Evolutionary conservation across 805 yeast genomes (phyloP), one percentile per base, ranked within the genome.

Genomic region (Saturnispora dispora): DNA sequence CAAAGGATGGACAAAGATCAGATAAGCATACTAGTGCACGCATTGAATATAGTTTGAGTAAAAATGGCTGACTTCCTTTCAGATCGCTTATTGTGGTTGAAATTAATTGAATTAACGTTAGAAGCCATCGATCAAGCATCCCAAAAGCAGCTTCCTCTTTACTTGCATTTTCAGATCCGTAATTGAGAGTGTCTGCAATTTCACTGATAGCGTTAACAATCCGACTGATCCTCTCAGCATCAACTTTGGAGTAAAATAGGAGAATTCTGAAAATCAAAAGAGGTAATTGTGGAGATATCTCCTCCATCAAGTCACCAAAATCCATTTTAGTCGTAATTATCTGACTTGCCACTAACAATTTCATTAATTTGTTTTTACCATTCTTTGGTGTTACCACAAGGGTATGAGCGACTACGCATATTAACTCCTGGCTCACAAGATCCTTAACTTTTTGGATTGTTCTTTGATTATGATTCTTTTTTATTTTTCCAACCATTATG

Each of bases 61-160:
- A 71, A 57, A 77, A 83, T 0, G 95, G 87, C 43, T 80, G 81
- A 39, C 78, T 74, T 1, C 93, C 93, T 55, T 77, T 79, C 13
- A 78, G 74, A 54, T 85, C 88, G 59, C 88, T 84, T 37, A 90
- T 80, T 22, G 82, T 79, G 55, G 87, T 89, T 5, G 95, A 83
- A 58, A 90, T 86, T 44, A 78, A 75, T 55, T 86, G 91, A 4
- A 87, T 83, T 17, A 89, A 71, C 53, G 90, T 95, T 13, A 89
- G 68, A 3, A 87, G 79, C 60, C 55, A 55, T 17, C 54, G 47
- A 42, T 55, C 51, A 20, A 48, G 33, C 44, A 53, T 43, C 20
- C 37, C 47, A 41, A 51, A 50, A 17, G 51, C 48, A 40, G 69
- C 71, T 35, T 63, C 66, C 49, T 68, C 67, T 58, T 48, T 58